Conservation (phyloP, 495 filamentous ascomycete species). For the Aspergillus coremiiformis region DNA sequence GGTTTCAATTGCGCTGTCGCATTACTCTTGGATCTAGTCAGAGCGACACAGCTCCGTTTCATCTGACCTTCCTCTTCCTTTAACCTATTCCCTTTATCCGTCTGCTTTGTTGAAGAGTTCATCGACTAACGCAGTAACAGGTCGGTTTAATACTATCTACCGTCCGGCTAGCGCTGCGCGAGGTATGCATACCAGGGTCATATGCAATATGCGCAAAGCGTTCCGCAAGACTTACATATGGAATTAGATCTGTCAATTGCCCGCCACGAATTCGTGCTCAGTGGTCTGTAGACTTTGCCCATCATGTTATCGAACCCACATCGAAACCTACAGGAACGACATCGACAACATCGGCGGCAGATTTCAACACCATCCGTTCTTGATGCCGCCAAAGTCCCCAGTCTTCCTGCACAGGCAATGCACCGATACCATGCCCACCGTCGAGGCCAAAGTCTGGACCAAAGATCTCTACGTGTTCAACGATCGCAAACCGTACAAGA, state of each 20-base stretch:
- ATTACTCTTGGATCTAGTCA: conserved; percentile 7
- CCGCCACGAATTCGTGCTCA: conserved; percentile 12
- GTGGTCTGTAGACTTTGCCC: conserved; percentile 9
- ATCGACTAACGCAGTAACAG: conserved; percentile 38
- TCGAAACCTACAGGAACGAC: conserved; percentile 59
- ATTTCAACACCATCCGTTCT: conserved; percentile 76
- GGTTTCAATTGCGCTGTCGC: background rate
- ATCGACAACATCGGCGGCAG: conserved; percentile 76
- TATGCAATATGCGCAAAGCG: conserved; percentile 7
- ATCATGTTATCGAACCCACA: conserved; percentile 72
- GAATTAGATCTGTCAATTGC: conserved; percentile 15
- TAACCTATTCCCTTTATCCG: conserved; percentile 13
- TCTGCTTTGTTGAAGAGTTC: conserved; percentile 20
- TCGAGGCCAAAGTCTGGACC: conserved; percentile 75
- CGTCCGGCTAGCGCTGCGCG: conserved; percentile 18
- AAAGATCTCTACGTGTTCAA: conserved; percentile 46
- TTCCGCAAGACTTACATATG: conserved; percentile 10
- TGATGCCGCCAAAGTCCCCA: conserved; percentile 57
- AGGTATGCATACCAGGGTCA: conserved; percentile 14
- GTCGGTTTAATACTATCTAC: conserved; percentile 17
- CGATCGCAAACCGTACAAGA: conserved; percentile 40
- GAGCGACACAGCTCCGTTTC: conserved; percentile 11
- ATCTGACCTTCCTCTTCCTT: conserved; percentile 9
- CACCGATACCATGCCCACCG: conserved; percentile 52
- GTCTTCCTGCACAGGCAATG: conserved; percentile 49